These are phyloP conservation scores for Cercophora scortea DNA, from an alignment of 495 filamentous ascomycete genomes.

Conservation along the genomic window DNA sequence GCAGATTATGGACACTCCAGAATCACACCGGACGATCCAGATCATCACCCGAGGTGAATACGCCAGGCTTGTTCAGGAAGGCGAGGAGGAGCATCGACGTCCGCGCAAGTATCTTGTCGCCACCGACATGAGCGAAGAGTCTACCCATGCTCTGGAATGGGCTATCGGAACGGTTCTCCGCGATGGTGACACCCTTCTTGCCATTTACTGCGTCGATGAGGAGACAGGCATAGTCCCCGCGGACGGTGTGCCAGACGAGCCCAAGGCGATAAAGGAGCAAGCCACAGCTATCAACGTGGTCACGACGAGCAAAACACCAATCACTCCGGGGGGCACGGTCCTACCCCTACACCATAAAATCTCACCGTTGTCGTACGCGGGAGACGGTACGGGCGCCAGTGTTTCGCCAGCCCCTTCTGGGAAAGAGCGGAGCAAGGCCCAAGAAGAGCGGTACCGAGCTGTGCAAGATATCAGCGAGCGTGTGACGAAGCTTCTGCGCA, in stretches of 20 bases:
- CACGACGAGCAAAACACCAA: conserved; percentile 28
- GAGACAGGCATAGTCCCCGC: conserved; percentile 52
- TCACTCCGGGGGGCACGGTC: conserved; percentile 14
- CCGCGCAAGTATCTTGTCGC: conserved; percentile 86
- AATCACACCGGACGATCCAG: conserved; percentile 69
- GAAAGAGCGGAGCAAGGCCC: conserved; percentile 45
- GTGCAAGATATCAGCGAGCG: conserved; percentile 68
- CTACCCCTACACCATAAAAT: conserved; percentile 10
- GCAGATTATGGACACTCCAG: conserved; percentile 64
- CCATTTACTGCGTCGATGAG: conserved; percentile 86
- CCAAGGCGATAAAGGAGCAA: conserved; percentile 64
- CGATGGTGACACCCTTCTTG: conserved; percentile 88
- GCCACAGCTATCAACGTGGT: conserved; percentile 44
- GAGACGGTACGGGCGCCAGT: conserved; percentile 13
- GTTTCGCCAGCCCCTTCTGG: conserved; percentile 36
- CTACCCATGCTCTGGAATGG: conserved; percentile 91
- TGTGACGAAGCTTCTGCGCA: conserved; percentile 75
- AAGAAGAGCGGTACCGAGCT: conserved; percentile 70
- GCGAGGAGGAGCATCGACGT: conserved; percentile 66
- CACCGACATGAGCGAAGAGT: conserved; percentile 88
- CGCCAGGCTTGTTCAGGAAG: conserved; percentile 57
- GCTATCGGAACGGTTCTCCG: conserved; percentile 92
- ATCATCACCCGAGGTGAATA: conserved; percentile 88
- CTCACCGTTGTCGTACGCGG: conserved; percentile 7
- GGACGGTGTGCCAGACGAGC: conserved; percentile 33